Evolutionary conservation across 202 grass and related monocot species (phyloP).

Genomic region (Hordeum pubiflorum): DNA sequence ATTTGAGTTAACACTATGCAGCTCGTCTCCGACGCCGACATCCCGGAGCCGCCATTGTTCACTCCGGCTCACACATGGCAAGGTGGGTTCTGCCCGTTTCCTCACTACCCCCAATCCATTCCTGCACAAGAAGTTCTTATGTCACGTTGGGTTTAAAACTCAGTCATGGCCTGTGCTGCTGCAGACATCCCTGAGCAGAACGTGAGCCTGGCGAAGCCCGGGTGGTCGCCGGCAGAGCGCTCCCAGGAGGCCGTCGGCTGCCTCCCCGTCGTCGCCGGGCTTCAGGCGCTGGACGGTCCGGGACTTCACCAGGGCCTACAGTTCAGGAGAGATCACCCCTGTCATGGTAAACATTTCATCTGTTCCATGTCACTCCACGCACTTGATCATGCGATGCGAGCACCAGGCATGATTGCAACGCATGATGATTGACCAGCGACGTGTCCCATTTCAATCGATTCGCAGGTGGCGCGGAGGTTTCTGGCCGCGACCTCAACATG

Average conservation of each 20-base stretch:
- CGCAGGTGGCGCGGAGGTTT: slow-evolving; percentile 67
- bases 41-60: slow-evolving; percentile 79
- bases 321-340: slow-evolving; percentile 56
- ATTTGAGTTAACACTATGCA: slow-evolving; percentile 6
- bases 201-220: slow-evolving; percentile 36
- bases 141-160: not conserved
- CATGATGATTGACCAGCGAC: no score
- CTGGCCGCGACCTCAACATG: slow-evolving; percentile 45
- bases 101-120: not conserved
- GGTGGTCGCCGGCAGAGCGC: slow-evolving; percentile 37
- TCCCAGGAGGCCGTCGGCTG: slow-evolving; percentile 45
- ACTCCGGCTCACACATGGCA: slow-evolving; percentile 37
- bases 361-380: not conserved
- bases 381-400: no score
- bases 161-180: not conserved
- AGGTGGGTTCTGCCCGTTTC: slow-evolving; percentile 2
- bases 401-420: no score
- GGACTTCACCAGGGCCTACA: slow-evolving; percentile 60
- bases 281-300: slow-evolving; percentile 52
- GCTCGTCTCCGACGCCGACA: slow-evolving; percentile 67
- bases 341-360: slow-evolving; percentile 33
- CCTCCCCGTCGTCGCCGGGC: slow-evolving; percentile 29
- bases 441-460: no score
- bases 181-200: slow-evolving; percentile 61
- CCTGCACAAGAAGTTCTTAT: not conserved